These are phyloP conservation scores for Starmerella sp. DNA, from an alignment of 805 yeast species.

Conservation along the genomic window DNA sequence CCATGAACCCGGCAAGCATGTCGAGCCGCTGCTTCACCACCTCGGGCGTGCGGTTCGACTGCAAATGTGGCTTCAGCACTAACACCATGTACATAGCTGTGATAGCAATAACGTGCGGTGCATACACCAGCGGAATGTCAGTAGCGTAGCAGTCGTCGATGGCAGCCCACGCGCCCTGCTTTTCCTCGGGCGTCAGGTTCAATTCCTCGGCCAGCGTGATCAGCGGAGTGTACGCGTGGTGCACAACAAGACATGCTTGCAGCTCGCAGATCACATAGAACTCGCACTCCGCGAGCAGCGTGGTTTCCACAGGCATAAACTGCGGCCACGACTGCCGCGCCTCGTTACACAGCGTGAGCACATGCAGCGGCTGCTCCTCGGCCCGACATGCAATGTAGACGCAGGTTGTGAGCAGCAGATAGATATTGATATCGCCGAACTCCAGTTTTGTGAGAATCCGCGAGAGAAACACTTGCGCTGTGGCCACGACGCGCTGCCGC, in stretches of 20 bases:
- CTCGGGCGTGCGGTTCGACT: conserved; percentile 29
- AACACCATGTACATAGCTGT: conserved; percentile 73
- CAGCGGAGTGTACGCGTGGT: conserved; percentile 34
- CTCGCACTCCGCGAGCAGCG: conserved; percentile 90
- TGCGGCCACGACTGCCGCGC: conserved; percentile 92
- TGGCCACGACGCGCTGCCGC: conserved; percentile 73
- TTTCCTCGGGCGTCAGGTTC: conserved; percentile 38
- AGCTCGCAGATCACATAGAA: conserved; percentile 86
- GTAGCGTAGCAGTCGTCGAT: conserved; percentile 84
- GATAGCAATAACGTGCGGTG: conserved; percentile 82
- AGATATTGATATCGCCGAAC: conserved; percentile 73
- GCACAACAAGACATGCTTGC: conserved; percentile 32
- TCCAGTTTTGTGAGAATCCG: conserved; percentile 50
- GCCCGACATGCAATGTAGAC: conserved; percentile 84
- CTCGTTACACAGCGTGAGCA: conserved; percentile 68
- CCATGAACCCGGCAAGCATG: conserved; percentile 53
- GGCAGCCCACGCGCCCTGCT: conserved; percentile 80
- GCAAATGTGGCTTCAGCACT: conserved; percentile 36
- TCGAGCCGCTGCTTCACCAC: conserved; percentile 38
- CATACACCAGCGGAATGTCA: conserved; percentile 67
- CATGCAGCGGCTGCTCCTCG: conserved; percentile 93
- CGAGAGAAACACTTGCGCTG: conserved; percentile 78
- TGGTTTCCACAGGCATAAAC: conserved; percentile 79
- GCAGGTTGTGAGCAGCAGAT: conserved; percentile 70
- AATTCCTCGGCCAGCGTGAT: conserved; percentile 44